A percentile compares a stretch with the other conserved stretches of the same genome.
Evolutionary conservation across 306 rosid species (phyloP).

Genomic region (Corylus americana): DNA sequence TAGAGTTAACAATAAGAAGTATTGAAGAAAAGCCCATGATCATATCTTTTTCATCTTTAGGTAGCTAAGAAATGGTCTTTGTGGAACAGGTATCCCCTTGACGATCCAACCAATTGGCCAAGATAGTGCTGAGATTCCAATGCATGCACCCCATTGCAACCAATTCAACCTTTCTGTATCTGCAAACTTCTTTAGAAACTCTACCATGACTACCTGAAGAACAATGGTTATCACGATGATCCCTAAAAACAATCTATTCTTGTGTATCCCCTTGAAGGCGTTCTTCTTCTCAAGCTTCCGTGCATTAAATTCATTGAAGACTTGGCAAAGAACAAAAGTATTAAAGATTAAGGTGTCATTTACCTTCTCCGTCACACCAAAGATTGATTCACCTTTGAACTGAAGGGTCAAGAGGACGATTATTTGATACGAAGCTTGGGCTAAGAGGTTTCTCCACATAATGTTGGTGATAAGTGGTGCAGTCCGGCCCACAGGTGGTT

Average conservation of each 20-base stretch:
- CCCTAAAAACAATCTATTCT: neutral
- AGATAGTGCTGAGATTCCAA: neutral
- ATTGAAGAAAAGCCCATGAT: no score
- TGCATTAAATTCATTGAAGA: neutral
- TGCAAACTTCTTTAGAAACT: neutral
- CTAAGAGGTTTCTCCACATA: neutral
- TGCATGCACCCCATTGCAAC: conserved; percentile 4
- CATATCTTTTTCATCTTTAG: neutral
- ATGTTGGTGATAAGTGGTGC: neutral
- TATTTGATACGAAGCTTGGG: neutral
- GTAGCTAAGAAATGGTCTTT: neutral
- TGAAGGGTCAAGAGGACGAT: neutral
- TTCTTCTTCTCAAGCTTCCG: neutral
- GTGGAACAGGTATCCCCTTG: neutral
- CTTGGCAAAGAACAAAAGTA: neutral
- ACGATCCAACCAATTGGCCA: conserved; percentile 4
- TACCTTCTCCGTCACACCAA: neutral
- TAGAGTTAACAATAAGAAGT: no score
- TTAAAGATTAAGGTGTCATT: neutral
- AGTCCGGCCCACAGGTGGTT: neutral
- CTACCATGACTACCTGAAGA: conserved; percentile 6
- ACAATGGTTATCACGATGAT: neutral
- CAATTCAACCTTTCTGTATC: neutral
- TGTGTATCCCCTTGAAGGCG: neutral
- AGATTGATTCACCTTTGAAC: neutral